Evolutionary conservation across 345 rosid genomes (phyloP), one percentile per base, ranked within the genome.

Genomic region (Salix caprea): DNA sequence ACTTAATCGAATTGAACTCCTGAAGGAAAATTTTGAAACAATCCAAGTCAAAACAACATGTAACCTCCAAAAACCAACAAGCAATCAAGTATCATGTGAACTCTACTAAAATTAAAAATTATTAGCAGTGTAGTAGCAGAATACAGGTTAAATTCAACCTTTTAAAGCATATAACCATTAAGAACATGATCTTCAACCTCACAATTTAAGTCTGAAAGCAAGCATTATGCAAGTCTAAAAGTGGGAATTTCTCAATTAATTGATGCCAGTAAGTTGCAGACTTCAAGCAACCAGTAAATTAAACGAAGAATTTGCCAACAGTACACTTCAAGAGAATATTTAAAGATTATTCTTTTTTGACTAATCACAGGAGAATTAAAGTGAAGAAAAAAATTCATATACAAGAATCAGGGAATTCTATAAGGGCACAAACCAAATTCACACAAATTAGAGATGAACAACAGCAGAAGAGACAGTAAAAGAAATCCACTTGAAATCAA

Each of bases 401-500:
- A 23, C 23, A 58, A 26, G 36, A 65, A 19, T 16, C 32, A 74
- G 67, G 68, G 56, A 79, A 66, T 50, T 56, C 71, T 21, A 12
- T n/a, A n/a, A 67, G 12, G 4, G 42, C 24, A 58, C 26, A 67
- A 37, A 32, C 7, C 21, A 74, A 70, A 28, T 18, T 48, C 37
- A 76, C 34, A 2, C 32, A 34, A 37, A 73, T 21, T 24, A 70
- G 64, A 54, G 60, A 66, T 48, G 36, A 70, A 19, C 15, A 70
- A 58, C 67, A 72, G 75, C 42, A 72, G 54, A 54, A 68, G n/a
- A 65, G 64, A 67, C 46, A 72, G 39, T 2, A 67, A 68, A 56
- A 68, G 67, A 82, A 73, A 40, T 56, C 61, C 75, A 72, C 71
- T 66, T 67, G 58, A 85, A 79, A 78, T 74, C 36, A 78, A 81